Evolutionary conservation across 1,284 basidiomycete species (phyloP).

Genomic region (Moesziomyces sp.): DNA sequence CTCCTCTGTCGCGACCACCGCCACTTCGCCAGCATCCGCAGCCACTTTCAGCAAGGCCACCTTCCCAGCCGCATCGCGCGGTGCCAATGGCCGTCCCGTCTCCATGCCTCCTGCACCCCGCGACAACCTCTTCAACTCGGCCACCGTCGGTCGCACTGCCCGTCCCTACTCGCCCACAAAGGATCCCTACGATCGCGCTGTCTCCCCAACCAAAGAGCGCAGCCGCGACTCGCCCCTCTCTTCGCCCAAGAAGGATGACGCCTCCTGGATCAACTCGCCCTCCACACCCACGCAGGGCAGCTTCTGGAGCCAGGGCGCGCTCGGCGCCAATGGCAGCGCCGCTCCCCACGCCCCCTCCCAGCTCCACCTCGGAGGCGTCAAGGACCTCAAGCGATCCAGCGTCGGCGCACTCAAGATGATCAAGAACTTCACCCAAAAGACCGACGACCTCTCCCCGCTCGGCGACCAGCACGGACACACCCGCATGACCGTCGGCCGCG

Average conservation of each 20-base stretch:
- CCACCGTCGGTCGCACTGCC: slow-evolving; percentile 33
- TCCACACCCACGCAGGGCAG: slow-evolving; percentile 46
- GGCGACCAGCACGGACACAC: slow-evolving; percentile 39
- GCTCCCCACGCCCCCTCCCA: slow-evolving; percentile 39
- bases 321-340: slow-evolving; percentile 3
- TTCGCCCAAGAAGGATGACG: slow-evolving; percentile 54
- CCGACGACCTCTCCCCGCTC: slow-evolving; percentile 25
- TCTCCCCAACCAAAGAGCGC: slow-evolving; percentile 43
- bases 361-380: slow-evolving; percentile 60
- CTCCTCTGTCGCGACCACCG: slow-evolving; percentile 9
- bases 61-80: slow-evolving; percentile 31
- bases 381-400: slow-evolving; percentile 58
- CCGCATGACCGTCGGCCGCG: slow-evolving; percentile 56
- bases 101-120: slow-evolving; percentile 61
- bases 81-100: slow-evolving; percentile 40
- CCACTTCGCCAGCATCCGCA: slow-evolving; percentile 15
- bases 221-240: slow-evolving; percentile 37
- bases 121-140: slow-evolving; percentile 33
- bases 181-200: slow-evolving; percentile 27
- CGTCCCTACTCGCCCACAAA: slow-evolving; percentile 47
- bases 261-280: slow-evolving; percentile 53
- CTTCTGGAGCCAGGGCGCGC: slow-evolving; percentile 53
- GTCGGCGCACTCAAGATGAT: slow-evolving; percentile 63
- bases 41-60: slow-evolving; percentile 45
- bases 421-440: slow-evolving; percentile 57